Evolutionary conservation across 192 early-diverging fungal genomes (phyloP), one percentile per base, ranked within the genome.

Genomic region (Gryganskiella cystojenkinii): DNA sequence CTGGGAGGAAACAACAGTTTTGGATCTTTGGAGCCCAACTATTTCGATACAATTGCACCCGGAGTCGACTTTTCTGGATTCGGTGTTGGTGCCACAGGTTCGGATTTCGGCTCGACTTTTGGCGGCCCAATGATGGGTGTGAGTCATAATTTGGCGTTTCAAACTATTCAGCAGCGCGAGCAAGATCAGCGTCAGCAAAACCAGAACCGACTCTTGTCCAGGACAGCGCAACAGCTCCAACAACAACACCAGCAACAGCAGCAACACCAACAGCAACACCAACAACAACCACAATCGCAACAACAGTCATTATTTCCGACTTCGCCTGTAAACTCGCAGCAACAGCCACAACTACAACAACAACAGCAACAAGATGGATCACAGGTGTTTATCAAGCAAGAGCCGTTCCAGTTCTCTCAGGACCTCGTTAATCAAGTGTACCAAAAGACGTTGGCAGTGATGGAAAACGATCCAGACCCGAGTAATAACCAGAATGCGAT

Each of bases 351-450:
- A 31, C 43, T 46, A 10, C 60, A 52, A 20, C 61, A 49, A n/a
- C 49, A 46, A 13, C 47, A 64, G 34, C 49, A 33, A n/a, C 72
- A 61, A 13, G 73, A 76, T 24, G 19, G 52, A 25, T 42, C 63
- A 14, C 56, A 67, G 1, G 52, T 69, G 25, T 69, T 44, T 31
- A 57, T 78, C 61, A 78, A 78, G 61, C 74, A 69, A 19, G 74
- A 78, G 19, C 49, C 65, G 1, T 78, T 78, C 43, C 74, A 69
- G 74, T 78, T 78, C 24, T 69, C 74, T 14, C 74, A 20, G 20
- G 74, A 78, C 10, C 34, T 78, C n/a, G 74, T 78, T 10, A 78
- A 78, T 27, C 74, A 78, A 30, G 74, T 78, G 28, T 78, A 78
- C 33, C 74, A 78, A 69, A 78, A 78, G 56, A 64, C 74, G 3